These are phyloP conservation scores for Pythium rhizo-oryzae DNA, from an alignment of 352 stramenopile genomes.

Conservation along the genomic window DNA sequence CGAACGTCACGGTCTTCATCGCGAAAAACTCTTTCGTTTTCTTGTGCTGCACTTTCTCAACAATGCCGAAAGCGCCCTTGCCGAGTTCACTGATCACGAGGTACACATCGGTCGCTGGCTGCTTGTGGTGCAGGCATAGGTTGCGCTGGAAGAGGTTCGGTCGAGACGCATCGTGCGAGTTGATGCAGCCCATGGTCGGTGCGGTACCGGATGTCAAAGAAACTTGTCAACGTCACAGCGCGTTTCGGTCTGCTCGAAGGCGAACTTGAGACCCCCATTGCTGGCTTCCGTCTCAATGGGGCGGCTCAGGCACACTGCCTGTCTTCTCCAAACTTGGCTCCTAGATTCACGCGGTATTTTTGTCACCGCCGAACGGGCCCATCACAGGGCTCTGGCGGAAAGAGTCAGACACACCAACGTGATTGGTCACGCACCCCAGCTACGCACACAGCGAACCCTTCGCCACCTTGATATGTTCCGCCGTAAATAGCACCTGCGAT, in stretches of 20 bases:
- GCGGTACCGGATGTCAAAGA: neutral
- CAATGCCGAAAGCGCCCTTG: constrained; percentile 72
- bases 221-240: neutral
- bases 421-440: no score
- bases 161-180: constrained; percentile 50
- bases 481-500: no score
- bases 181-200: constrained; percentile 61
- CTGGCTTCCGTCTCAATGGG: no score
- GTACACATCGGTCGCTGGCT: constrained; percentile 50
- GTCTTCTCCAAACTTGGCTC: no score
- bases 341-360: no score
- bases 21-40: constrained; percentile 68
- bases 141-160: constrained; percentile 83
- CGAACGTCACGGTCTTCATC: constrained; percentile 82
- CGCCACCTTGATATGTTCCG: no score
- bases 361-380: no score
- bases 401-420: no score
- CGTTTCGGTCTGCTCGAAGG: neutral
- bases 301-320: no score
- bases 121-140: constrained; percentile 74
- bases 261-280: neutral
- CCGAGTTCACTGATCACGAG: constrained; percentile 57
- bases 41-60: constrained; percentile 74
- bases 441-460: no score
- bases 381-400: no score